Evolutionary conservation across 2,329 filamentous ascomycete species (phyloP), one percentile per base, ranked within the genome.

Genomic region (Fusarium foetens): DNA sequence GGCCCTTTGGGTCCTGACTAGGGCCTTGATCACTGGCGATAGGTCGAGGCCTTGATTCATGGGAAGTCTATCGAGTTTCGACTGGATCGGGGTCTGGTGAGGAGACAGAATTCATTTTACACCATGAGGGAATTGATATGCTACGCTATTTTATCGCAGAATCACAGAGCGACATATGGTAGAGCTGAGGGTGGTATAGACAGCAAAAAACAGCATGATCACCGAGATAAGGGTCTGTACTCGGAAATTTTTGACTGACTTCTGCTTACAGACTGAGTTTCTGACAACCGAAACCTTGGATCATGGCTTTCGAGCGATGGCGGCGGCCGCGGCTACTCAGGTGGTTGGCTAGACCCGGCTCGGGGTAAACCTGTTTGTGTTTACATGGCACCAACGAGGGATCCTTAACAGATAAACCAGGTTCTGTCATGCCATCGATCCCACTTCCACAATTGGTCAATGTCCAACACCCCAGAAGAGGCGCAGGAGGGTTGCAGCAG

Each of bases 401-500:
- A 35, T 49, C 51, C 57, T 63, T 68, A 68, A 68, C 66, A 69
- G 39, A 39, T 64, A 25, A 46, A 58, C 65, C 38, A 36, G 31
- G n/a, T 25, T 25, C 38, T 39, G 39, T 49, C 60, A 60, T 53
- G 45, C 51, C 58, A 61, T 46, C 48, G 31, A 33, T 48, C 19
- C 16, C 27, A 43, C 42, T 29, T 27, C 48, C 58, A 42, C 71
- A 64, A 76, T 77, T 77, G 75, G 76, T 52, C 58, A 63, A 69
- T 54, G 35, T 49, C 33, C 16, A 35, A 51, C 29, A 42, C 46
- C 63, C 65, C 62, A 58, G 70, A 59, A 67, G 71, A 70, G 70
- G 72, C 72, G 68, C 75, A 75, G 70, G 58, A 70, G 61, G 73
- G 75, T 73, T 70, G 64, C 75, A 73, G 61, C 41, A 61, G 25